Evolutionary conservation across 768 basidiomycete species (phyloP).

Genomic region (Phylloporus rhodoxanthus): DNA sequence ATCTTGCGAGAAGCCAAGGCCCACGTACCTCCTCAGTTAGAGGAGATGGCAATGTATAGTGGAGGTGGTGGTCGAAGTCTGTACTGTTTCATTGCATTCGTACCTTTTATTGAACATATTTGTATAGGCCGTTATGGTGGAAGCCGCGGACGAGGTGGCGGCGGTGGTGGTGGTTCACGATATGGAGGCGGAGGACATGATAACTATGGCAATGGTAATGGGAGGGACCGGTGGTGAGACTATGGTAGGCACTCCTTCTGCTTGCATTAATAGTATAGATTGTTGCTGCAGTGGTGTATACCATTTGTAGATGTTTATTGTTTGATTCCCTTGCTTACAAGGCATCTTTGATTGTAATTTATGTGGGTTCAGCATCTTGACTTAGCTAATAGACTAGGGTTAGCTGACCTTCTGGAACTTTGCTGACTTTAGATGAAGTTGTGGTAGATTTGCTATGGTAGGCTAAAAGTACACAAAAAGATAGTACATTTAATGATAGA

Average conservation of each 20-base stretch:
- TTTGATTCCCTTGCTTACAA: constrained; percentile 1
- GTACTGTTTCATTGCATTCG: constrained; percentile 16
- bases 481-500: too few species aligned
- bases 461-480: too few species aligned
- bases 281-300: constrained; percentile 18
- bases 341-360: background rate
- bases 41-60: constrained; percentile 88
- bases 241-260: background rate
- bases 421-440: too few species aligned
- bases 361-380: background rate
- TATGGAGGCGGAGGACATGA: constrained; percentile 22
- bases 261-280: constrained; percentile 18
- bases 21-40: constrained; percentile 77
- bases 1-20: constrained; percentile 89
- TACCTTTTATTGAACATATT: background rate
- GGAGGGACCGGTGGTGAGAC: constrained; percentile 24
- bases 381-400: too few species aligned
- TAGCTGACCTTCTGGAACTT: too few species aligned
- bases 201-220: constrained; percentile 18
- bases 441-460: too few species aligned
- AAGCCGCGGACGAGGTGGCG: constrained; percentile 29
- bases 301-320: constrained; percentile 19
- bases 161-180: constrained; percentile 18
- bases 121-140: constrained; percentile 55
- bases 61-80: constrained; percentile 71